phyloP scores from a whole-genome alignment of 345 rosid species.

The Leavenworthia alabamica region DNA sequence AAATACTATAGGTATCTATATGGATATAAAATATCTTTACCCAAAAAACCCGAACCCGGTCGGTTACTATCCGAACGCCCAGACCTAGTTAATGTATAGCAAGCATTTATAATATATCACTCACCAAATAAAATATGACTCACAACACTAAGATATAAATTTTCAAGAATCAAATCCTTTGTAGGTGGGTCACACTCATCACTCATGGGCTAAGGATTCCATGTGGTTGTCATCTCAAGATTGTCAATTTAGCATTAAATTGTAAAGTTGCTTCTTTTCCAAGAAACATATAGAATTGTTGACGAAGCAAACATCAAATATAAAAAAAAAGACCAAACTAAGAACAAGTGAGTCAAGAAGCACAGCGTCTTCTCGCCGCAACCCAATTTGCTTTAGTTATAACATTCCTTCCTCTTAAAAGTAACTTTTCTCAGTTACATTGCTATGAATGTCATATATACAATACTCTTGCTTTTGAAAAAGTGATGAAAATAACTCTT shows the following conservation, averaged over 20 bases:
- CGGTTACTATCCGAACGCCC: too few species aligned
- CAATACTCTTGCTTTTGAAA: not conserved
- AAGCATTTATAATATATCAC: not conserved
- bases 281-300: conserved; percentile 20
- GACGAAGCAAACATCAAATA: conserved; percentile 4
- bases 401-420: conserved; percentile 28
- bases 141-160: not conserved
- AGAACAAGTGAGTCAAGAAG: conserved; percentile 2
- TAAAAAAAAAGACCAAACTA: conserved; percentile 15
- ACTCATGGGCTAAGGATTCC: conserved; percentile 27
- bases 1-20: too few species aligned
- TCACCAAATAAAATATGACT: not conserved
- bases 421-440: conserved; percentile 8
- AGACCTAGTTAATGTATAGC: too few species aligned
- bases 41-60: too few species aligned
- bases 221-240: conserved; percentile 12
- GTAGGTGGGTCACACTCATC: conserved; percentile 19
- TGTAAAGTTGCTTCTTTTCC: conserved; percentile 17
- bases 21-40: too few species aligned
- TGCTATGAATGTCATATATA: conserved; percentile 8
- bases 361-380: conserved; percentile 65
- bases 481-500: not conserved
- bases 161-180: conserved; percentile 23
- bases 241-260: conserved; percentile 15
- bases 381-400: conserved; percentile 23